Evolutionary conservation across 139 green algal species (phyloP).

Genomic region (Pleodorina starrii): DNA sequence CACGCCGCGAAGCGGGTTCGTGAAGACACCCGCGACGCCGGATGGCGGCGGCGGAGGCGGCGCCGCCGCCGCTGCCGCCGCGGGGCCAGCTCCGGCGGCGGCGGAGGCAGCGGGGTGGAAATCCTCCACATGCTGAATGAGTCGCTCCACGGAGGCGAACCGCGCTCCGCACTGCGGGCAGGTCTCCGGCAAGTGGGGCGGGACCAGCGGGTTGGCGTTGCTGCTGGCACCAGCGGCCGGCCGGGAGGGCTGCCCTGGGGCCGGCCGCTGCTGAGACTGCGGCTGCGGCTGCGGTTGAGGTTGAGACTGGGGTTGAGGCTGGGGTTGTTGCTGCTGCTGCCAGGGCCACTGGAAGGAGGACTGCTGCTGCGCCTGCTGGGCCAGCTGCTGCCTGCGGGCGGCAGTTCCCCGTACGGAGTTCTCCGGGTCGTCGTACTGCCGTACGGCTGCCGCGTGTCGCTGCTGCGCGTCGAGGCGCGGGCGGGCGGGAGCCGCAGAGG

Average conservation of each 20-base stretch:
- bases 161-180: constrained; percentile 66
- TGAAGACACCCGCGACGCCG: not conserved
- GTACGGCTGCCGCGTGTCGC: constrained; percentile 13
- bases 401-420: constrained; percentile 55
- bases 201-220: constrained; percentile 23
- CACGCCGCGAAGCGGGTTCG: constrained; percentile 9
- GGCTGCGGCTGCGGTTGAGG: too few relatives aligned
- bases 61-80: not conserved
- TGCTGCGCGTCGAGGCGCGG: constrained; percentile 4
- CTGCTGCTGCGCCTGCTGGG: constrained; percentile 14
- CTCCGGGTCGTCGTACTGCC: constrained; percentile 39
- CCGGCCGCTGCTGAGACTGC: too few relatives aligned
- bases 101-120: constrained; percentile 33
- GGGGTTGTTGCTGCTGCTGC: not conserved
- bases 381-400: constrained; percentile 25
- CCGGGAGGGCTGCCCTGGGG: too few relatives aligned
- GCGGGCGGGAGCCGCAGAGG: too few relatives aligned
- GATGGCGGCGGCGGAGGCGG: not conserved
- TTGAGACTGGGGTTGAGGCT: not conserved
- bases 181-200: constrained; percentile 42
- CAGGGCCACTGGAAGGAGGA: not conserved
- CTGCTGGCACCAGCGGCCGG: too few relatives aligned
- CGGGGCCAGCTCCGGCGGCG: not conserved
- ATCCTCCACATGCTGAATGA: constrained; percentile 67
- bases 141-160: constrained; percentile 61